A percentile compares a stretch with the other conserved stretches of the same genome.
These are phyloP conservation scores for Coelastrella sp. DNA, from an alignment of 139 green algal species.

Conservation along the genomic window DNA sequence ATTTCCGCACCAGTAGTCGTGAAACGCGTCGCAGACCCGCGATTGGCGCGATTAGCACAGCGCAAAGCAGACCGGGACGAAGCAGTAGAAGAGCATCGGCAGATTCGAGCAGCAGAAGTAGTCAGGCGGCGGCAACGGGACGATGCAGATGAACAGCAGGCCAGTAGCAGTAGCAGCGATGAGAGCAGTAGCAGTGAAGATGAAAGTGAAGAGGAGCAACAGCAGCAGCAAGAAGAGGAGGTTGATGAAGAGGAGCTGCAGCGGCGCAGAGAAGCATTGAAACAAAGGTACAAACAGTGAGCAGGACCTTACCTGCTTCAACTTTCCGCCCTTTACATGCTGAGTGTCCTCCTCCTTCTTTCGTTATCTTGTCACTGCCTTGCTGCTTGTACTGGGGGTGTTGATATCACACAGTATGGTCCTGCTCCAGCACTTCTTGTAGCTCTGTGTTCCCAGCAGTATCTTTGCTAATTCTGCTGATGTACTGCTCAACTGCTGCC, in stretches of 20 bases:
- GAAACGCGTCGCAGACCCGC: constrained; percentile 71
- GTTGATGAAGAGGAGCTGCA: constrained; percentile 71
- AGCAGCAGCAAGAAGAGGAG: constrained; percentile 51
- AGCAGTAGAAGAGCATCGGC: constrained; percentile 46
- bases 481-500: background rate
- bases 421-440: too few relatives aligned
- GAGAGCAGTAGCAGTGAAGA: constrained; percentile 46
- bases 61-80: constrained; percentile 55
- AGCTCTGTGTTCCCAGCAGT: too few relatives aligned
- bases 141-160: background rate
- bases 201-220: constrained; percentile 37
- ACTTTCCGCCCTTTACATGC: too few relatives aligned
- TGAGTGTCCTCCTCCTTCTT: background rate
- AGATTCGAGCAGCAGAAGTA: constrained; percentile 65
- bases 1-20: constrained; percentile 76
- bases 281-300: constrained; percentile 55
- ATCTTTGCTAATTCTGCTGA: background rate
- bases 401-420: too few relatives aligned
- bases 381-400: background rate
- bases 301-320: too few relatives aligned
- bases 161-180: constrained; percentile 18
- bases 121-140: constrained; percentile 48
- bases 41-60: constrained; percentile 67
- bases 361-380: background rate
- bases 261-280: constrained; percentile 62